phyloP scores from a whole-genome alignment of 2,329 filamentous ascomycete genomes.

The Fusarium buxicola region DNA sequence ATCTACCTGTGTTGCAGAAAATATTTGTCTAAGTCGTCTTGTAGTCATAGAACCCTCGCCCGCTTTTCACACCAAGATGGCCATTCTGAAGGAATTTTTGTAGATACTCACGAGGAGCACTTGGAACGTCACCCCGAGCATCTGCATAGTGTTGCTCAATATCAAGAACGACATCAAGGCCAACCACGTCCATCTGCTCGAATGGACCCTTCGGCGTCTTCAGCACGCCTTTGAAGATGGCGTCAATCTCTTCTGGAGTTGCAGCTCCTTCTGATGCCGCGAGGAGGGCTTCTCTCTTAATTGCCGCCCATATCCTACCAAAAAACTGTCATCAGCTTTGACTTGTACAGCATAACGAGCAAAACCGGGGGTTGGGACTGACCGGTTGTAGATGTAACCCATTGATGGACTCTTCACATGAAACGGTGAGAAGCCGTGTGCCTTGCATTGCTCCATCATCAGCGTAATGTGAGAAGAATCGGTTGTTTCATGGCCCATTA shows the following conservation, averaged over 20 bases:
- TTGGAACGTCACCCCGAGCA: slow-evolving; percentile 39
- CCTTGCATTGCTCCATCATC: slow-evolving; percentile 44
- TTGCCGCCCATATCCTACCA: slow-evolving; percentile 49
- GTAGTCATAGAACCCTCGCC: slow-evolving; percentile 47
- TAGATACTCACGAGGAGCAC: slow-evolving; percentile 43
- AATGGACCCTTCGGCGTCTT: slow-evolving; percentile 49
- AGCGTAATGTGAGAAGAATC: slow-evolving; percentile 33
- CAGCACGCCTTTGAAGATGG: slow-evolving; percentile 47
- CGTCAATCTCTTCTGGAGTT: slow-evolving; percentile 48
- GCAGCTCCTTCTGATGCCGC: slow-evolving; percentile 47
- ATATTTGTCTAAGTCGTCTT: too few species aligned
- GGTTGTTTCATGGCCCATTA: slow-evolving; percentile 49
- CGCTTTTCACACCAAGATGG: slow-evolving; percentile 47
- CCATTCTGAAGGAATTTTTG: slow-evolving; percentile 39
- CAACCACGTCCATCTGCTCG: slow-evolving; percentile 49
- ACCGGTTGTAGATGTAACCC: slow-evolving; percentile 51
- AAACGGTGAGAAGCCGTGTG: slow-evolving; percentile 47
- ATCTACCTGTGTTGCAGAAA: too few species aligned
- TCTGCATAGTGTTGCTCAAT: slow-evolving; percentile 50
- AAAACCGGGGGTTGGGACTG: background rate
- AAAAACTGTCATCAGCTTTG: too few species aligned
- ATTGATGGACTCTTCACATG: slow-evolving; percentile 47
- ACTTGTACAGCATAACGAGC: background rate
- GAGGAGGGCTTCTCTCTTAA: slow-evolving; percentile 49
- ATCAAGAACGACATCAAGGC: slow-evolving; percentile 47